These are phyloP conservation scores for Phenoliferia sp. DNA, from an alignment of 1,284 basidiomycete species.

Conservation along the genomic window DNA sequence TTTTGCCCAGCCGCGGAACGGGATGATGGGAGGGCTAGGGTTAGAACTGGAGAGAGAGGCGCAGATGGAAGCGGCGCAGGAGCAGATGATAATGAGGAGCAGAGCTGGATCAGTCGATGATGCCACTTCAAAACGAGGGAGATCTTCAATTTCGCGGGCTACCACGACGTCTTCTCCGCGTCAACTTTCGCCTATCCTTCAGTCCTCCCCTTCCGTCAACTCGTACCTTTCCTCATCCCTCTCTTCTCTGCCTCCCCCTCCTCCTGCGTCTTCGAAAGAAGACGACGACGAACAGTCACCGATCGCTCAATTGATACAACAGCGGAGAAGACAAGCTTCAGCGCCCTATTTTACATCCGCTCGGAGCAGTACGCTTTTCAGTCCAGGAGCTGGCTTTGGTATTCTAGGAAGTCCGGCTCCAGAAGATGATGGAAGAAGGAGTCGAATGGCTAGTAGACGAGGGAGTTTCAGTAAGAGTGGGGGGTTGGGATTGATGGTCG, in stretches of 20 bases:
- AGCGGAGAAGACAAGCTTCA: conserved; percentile 32
- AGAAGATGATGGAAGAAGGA: neutral
- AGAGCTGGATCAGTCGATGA: neutral
- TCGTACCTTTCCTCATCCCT: neutral
- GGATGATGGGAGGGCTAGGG: too few species aligned
- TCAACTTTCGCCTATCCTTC: neutral
- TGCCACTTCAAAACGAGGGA: neutral
- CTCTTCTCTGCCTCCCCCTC: neutral
- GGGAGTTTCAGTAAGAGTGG: neutral
- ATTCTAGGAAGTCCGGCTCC: conserved; percentile 1
- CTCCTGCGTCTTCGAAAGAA: neutral
- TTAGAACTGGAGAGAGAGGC: too few species aligned
- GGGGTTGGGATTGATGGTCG: too few species aligned
- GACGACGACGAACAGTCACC: neutral
- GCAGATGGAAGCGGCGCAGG: too few species aligned
- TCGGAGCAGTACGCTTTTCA: conserved; percentile 8
- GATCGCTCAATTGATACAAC: conserved; percentile 32
- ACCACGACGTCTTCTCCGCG: neutral
- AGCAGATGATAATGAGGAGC: too few species aligned
- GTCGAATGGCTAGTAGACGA: conserved; percentile 2
- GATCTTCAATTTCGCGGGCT: neutral
- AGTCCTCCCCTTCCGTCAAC: neutral
- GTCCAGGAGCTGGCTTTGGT: conserved; percentile 11
- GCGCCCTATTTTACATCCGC: conserved; percentile 31
- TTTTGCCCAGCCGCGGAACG: too few species aligned